Evolutionary conservation across 495 filamentous ascomycete genomes (phyloP).

Genomic region (Trichoderma reesei): DNA sequence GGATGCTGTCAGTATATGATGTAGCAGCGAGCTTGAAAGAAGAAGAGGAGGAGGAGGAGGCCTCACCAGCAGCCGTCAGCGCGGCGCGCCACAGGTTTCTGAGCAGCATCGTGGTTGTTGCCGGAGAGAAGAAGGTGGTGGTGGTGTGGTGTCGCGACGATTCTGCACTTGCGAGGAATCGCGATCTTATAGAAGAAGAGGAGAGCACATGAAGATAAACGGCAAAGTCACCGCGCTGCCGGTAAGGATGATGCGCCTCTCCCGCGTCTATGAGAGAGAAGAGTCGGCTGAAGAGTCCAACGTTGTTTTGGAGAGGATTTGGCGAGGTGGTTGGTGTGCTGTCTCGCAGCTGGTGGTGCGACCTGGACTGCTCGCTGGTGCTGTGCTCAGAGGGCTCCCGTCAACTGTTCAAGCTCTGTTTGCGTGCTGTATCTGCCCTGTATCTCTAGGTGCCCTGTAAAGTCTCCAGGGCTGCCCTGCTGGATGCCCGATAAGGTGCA

Average conservation of each 20-base stretch:
- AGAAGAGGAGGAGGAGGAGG: neutral
- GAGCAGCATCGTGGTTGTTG: neutral
- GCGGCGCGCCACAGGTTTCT: conserved; percentile 4
- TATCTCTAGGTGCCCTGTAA: too few species aligned
- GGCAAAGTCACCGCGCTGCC: neutral
- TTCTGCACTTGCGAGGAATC: neutral
- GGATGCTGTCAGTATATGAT: neutral
- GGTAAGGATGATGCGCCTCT: neutral
- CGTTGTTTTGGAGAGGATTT: neutral
- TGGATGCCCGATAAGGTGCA: too few species aligned
- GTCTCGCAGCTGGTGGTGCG: too few species aligned
- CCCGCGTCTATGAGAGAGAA: too few species aligned
- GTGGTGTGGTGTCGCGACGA: too few species aligned
- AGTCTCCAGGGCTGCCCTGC: too few species aligned
- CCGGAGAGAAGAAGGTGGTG: neutral
- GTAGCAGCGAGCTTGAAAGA: neutral
- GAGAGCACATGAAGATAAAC: neutral
- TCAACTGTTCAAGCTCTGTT: too few species aligned
- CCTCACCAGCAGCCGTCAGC: conserved; percentile 3
- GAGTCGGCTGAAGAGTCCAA: neutral
- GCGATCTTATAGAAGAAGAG: neutral
- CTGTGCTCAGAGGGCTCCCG: too few species aligned
- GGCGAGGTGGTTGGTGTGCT: too few species aligned
- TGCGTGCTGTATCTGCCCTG: too few species aligned
- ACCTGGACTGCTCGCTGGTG: too few species aligned